Evolutionary conservation across 129 eudicot species (phyloP).

Genomic region (Calendula officinalis): DNA sequence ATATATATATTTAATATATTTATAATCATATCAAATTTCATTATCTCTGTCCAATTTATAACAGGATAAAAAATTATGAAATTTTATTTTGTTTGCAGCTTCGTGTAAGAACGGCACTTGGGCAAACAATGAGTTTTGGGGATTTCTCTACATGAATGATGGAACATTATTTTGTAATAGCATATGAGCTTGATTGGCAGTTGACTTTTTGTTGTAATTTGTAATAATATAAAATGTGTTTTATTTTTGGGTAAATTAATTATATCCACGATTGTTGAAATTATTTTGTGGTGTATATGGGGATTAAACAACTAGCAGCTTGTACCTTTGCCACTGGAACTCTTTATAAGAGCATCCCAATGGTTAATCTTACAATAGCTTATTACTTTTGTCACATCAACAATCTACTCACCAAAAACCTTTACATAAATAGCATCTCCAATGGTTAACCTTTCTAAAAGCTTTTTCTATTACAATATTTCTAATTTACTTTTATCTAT

Average conservation of each 20-base stretch:
- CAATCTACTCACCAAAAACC: too few relatives aligned
- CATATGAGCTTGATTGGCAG: constrained; percentile 10
- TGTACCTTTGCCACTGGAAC: background rate
- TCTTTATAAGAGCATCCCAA: constrained; percentile 6
- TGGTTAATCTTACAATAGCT: too few relatives aligned
- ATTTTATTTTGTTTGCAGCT: constrained; percentile 48
- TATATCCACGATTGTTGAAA: constrained; percentile 12
- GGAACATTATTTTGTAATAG: constrained; percentile 6
- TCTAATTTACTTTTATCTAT: too few relatives aligned
- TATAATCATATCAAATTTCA: background rate
- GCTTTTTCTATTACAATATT: too few relatives aligned
- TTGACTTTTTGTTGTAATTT: constrained; percentile 30
- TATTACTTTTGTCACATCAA: too few relatives aligned
- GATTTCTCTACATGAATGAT: constrained; percentile 50
- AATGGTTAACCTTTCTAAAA: too few relatives aligned
- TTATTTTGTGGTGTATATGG: constrained; percentile 12
- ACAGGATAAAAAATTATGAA: background rate
- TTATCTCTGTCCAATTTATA: background rate
- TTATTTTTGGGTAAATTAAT: background rate
- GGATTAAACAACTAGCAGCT: constrained; percentile 10
- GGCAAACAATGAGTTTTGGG: constrained; percentile 60
- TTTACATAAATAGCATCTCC: too few relatives aligned
- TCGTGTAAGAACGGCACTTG: constrained; percentile 68
- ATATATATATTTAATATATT: background rate
- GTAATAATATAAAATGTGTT: constrained; percentile 23